These are phyloP conservation scores for Coemansia sp. DNA, from an alignment of 192 early-diverging fungal species.

Conservation along the genomic window DNA sequence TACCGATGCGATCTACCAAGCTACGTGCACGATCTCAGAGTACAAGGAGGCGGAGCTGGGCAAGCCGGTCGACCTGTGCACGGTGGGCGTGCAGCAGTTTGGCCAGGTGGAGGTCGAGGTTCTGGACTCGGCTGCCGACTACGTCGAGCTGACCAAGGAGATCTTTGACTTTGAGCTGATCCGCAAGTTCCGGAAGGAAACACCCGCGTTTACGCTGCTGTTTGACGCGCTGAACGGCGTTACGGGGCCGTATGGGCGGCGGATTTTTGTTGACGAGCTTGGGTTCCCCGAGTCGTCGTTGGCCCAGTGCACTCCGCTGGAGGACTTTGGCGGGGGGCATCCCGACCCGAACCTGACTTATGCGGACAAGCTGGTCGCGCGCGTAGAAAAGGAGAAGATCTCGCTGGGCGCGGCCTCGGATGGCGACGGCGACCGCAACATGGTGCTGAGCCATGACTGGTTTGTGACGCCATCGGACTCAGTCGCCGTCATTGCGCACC, in stretches of 20 bases:
- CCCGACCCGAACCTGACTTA: conserved; percentile 99
- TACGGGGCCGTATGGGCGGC: conserved; percentile 89
- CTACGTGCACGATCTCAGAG: conserved; percentile 69
- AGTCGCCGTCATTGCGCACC: conserved; percentile 93
- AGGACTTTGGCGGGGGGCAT: conserved; percentile 94
- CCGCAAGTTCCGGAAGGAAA: conserved; percentile 67
- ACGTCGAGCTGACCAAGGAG: conserved; percentile 77
- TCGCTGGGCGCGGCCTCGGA: conserved; percentile 95
- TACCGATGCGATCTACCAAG: conserved; percentile 88
- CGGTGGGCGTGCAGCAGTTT: conserved; percentile 60
- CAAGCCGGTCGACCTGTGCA: conserved; percentile 68
- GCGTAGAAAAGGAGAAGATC: conserved; percentile 75
- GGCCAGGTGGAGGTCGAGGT: conserved; percentile 77
- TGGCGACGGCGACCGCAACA: conserved; percentile 98
- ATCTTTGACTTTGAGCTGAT: conserved; percentile 94
- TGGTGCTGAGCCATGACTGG: conserved; percentile 93
- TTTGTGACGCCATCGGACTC: conserved; percentile 98
- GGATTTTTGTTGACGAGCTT: conserved; percentile 87
- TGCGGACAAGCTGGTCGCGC: conserved; percentile 89
- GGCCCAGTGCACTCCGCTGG: conserved; percentile 77
- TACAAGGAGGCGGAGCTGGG: conserved; percentile 56
- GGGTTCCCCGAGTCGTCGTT: conserved; percentile 76
- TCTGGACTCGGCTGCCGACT: conserved; percentile 86
- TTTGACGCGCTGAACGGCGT: conserved; percentile 98
- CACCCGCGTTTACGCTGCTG: conserved; percentile 77